Evolutionary conservation across 768 basidiomycete genomes (phyloP).

Genomic region (Hericium coralloides): DNA sequence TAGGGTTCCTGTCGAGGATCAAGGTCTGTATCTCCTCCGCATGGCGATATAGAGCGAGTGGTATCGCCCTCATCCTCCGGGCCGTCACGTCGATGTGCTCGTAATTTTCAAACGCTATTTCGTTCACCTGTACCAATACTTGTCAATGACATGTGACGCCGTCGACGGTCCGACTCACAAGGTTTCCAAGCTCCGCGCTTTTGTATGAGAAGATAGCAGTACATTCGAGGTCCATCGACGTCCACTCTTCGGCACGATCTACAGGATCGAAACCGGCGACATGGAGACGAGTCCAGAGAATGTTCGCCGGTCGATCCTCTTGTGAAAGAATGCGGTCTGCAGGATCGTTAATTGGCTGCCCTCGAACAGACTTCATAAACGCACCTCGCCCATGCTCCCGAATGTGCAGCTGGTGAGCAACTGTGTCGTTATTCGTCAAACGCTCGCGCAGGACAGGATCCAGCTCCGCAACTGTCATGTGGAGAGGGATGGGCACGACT

Average conservation of each 20-base stretch:
- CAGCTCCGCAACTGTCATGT: constrained; percentile 62
- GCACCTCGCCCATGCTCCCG: constrained; percentile 69
- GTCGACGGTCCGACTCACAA: constrained; percentile 33
- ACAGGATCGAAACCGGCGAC: constrained; percentile 85
- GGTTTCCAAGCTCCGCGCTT: constrained; percentile 53
- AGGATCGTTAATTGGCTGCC: not conserved
- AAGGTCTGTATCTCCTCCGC: constrained; percentile 79
- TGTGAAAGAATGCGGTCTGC: constrained; percentile 79
- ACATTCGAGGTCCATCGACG: constrained; percentile 60
- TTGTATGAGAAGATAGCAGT: constrained; percentile 91
- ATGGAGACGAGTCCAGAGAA: constrained; percentile 73
- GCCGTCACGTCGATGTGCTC: constrained; percentile 77
- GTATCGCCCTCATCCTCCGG: constrained; percentile 77
- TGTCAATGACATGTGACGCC: not conserved
- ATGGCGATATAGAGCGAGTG: constrained; percentile 75
- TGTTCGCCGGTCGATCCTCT: constrained; percentile 79
- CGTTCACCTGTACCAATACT: constrained; percentile 49
- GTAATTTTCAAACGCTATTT: constrained; percentile 59
- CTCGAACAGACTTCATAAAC: constrained; percentile 15
- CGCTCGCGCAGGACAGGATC: constrained; percentile 53
- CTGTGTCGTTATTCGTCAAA: constrained; percentile 37
- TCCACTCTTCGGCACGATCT: constrained; percentile 60
- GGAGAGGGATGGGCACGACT: constrained; percentile 52
- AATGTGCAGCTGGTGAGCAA: constrained; percentile 62
- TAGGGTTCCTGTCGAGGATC: constrained; percentile 87